phyloP scores from a whole-genome alignment of 129 eudicot species.

The Lonicera japonica region DNA sequence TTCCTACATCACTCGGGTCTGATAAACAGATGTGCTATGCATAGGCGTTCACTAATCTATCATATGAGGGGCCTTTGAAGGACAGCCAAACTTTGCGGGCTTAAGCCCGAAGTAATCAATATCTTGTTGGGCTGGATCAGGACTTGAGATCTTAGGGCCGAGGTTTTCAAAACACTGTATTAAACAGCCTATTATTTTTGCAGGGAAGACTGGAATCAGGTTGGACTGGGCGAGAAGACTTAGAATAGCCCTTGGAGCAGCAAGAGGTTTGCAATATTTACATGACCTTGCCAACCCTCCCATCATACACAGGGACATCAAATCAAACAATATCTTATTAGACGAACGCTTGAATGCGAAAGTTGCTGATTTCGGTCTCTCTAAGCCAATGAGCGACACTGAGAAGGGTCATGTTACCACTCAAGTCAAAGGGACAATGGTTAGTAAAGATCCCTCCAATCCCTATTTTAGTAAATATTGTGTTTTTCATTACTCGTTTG shows the following conservation, averaged over 20 bases:
- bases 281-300: slow-evolving; percentile 75
- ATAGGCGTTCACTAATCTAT: no score
- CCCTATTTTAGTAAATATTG: not conserved
- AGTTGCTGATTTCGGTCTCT: slow-evolving; percentile 71
- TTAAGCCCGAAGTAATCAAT: no score
- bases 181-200: not conserved
- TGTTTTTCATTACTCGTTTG: not conserved
- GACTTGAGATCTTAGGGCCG: no score
- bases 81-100: no score
- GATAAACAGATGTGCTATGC: no score
- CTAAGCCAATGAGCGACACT: slow-evolving; percentile 37
- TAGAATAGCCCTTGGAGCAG: slow-evolving; percentile 57
- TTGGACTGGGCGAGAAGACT: slow-evolving; percentile 60
- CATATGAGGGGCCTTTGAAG: no score
- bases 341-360: slow-evolving; percentile 58
- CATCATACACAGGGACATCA: slow-evolving; percentile 64
- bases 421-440: slow-evolving; percentile 78
- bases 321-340: slow-evolving; percentile 56
- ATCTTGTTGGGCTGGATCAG: no score
- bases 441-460: slow-evolving; percentile 9
- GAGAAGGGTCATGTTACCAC: slow-evolving; percentile 50
- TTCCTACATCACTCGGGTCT: no score
- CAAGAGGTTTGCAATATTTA: slow-evolving; percentile 61
- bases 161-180: not conserved
- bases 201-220: slow-evolving; percentile 58